phyloP scores from a whole-genome alignment of 129 eudicot genomes.

The Helichrysum umbraculigerum region DNA sequence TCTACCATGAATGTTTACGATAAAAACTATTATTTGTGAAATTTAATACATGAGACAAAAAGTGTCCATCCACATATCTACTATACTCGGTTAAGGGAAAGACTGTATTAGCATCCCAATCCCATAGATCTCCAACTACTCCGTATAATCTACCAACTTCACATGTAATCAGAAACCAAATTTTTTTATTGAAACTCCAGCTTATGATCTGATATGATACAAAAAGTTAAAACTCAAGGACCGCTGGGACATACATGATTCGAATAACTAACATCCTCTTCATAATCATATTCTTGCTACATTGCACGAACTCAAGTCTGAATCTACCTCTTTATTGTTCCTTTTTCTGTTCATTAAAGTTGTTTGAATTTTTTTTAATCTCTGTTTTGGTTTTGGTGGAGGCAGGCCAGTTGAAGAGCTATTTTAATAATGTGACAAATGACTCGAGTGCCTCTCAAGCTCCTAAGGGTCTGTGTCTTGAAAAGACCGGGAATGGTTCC shows the following conservation, averaged over 20 bases:
- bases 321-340: not conserved
- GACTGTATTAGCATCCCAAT: not conserved
- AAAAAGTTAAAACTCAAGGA: constrained; percentile 1
- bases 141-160: constrained; percentile 3
- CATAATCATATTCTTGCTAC: constrained; percentile 25
- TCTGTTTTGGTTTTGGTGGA: constrained; percentile 19
- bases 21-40: too few relatives aligned
- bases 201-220: constrained; percentile 20
- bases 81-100: not conserved
- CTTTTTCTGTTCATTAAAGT: not conserved
- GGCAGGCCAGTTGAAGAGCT: constrained; percentile 24
- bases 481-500: constrained; percentile 39
- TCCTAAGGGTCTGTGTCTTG: constrained; percentile 36
- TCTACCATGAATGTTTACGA: not conserved
- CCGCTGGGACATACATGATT: constrained; percentile 23
- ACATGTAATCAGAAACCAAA: not conserved
- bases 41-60: not conserved
- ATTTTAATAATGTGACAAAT: constrained; percentile 14
- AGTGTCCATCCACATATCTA: not conserved
- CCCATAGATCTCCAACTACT: not conserved
- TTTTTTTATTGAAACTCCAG: not conserved
- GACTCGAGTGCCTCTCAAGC: constrained; percentile 13
- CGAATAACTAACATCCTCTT: constrained; percentile 19
- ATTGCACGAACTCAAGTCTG: constrained; percentile 22
- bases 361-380: not conserved